Percentiles rank a stretch among this genome's conserved stretches.
Evolutionary conservation across 148 eudicot species (phyloP).

Genomic region (Vaccinium macrocarpon): DNA sequence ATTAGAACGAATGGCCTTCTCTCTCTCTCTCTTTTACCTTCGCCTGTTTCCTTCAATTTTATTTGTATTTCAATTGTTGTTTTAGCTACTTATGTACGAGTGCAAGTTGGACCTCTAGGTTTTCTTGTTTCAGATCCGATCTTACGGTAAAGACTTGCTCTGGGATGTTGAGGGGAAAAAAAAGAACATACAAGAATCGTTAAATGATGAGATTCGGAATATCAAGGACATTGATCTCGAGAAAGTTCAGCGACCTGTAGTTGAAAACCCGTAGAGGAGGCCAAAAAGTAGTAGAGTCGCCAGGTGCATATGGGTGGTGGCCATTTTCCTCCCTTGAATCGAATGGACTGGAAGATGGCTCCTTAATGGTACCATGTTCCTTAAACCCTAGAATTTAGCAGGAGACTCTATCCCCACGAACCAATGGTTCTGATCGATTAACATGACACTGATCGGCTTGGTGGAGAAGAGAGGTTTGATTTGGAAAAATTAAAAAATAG

Average conservation of each 20-base stretch:
- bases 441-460: too few species aligned
- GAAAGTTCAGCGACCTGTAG: background rate
- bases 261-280: background rate
- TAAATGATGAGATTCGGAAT: background rate
- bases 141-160: background rate
- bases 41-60: background rate
- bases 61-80: too few species aligned
- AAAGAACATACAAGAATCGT: background rate
- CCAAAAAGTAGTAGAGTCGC: conserved; percentile 5
- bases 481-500: too few species aligned
- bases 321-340: conserved; percentile 5
- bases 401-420: too few species aligned
- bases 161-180: background rate
- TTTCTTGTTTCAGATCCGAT: background rate
- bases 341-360: background rate
- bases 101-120: background rate
- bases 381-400: too few species aligned
- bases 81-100: too few species aligned
- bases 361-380: too few species aligned
- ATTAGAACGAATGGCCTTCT: background rate
- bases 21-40: background rate
- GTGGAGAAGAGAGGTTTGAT: too few species aligned
- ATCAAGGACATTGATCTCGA: background rate
- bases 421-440: too few species aligned
- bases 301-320: background rate